Conservation (phyloP, 352 stramenopile genomes). For the Aphanomyces astaci region DNA sequence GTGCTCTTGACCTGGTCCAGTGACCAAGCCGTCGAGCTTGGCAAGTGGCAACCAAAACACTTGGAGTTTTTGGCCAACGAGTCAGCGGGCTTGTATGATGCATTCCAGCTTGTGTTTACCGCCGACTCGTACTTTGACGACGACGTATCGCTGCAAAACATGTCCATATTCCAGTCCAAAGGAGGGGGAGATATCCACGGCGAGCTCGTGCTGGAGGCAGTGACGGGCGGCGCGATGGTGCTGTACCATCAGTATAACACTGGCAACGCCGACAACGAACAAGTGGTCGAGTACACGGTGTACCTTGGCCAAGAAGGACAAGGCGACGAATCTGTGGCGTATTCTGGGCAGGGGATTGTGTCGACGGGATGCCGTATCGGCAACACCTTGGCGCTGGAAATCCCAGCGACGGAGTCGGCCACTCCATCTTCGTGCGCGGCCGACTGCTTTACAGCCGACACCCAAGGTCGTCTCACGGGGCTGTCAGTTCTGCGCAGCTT, state of each 20-base stretch:
- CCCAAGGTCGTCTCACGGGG: background rate
- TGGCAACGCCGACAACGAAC: background rate
- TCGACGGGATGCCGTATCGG: background rate
- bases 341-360: background rate
- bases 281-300: background rate
- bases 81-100: background rate
- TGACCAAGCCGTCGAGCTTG: background rate
- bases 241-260: background rate
- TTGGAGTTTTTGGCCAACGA: background rate
- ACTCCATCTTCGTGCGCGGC: background rate
- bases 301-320: background rate
- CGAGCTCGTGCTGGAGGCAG: background rate
- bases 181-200: background rate
- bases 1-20: background rate
- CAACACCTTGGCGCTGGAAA: background rate
- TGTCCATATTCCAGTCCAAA: background rate
- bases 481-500: background rate
- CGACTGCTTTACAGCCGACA: background rate
- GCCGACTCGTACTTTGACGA: background rate
- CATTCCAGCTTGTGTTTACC: background rate
- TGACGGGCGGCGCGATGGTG: background rate
- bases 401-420: background rate
- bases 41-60: background rate
- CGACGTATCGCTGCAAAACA: background rate
- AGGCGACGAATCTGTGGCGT: background rate